Evolutionary conservation across 345 rosid genomes (phyloP).

Genomic region (Gossypium rotundifolium): DNA sequence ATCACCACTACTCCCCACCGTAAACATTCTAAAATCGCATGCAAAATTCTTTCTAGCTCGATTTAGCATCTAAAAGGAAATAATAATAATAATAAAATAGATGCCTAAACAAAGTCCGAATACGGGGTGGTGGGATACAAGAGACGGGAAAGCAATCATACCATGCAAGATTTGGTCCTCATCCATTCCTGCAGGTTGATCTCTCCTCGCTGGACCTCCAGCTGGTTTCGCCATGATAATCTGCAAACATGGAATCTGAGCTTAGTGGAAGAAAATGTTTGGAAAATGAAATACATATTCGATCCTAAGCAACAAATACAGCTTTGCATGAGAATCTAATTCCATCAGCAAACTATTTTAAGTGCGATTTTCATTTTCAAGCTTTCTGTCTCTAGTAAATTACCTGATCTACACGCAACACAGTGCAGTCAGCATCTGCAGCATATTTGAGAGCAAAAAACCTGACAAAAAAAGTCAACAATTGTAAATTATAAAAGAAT

Average conservation of each 20-base stretch:
- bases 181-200: slow-evolving; percentile 60
- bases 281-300: too few relatives aligned
- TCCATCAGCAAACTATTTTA: too few relatives aligned
- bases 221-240: slow-evolving; percentile 96
- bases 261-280: too few relatives aligned
- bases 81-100: neutral
- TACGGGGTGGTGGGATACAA: neutral
- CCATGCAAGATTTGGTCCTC: slow-evolving; percentile 37
- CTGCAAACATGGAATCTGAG: slow-evolving; percentile 40
- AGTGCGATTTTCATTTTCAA: too few relatives aligned
- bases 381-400: too few relatives aligned
- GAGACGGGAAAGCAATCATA: neutral
- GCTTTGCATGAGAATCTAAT: too few relatives aligned
- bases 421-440: too few relatives aligned
- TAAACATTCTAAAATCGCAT: neutral
- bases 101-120: neutral
- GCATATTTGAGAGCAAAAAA: too few relatives aligned
- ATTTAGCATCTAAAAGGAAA: slow-evolving; percentile 12
- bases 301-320: too few relatives aligned
- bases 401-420: too few relatives aligned
- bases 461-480: too few relatives aligned
- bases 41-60: neutral
- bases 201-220: slow-evolving; percentile 77
- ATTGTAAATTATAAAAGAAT: too few relatives aligned
- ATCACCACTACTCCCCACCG: neutral